Evolutionary conservation across 768 basidiomycete species (phyloP).

Genomic region (Xerocomellus dryophilus): DNA sequence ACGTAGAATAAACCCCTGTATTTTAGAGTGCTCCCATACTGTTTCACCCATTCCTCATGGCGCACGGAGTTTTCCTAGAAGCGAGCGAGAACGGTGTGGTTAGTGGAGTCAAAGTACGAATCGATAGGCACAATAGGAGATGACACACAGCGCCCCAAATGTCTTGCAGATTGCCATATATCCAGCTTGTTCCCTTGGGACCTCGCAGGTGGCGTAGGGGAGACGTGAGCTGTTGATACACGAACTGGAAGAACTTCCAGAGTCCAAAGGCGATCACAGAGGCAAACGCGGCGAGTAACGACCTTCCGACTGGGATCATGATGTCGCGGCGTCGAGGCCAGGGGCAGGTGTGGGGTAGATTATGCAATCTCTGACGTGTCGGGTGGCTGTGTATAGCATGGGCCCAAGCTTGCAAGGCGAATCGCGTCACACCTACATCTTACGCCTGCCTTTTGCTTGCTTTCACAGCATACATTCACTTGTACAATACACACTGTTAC

Average conservation of each 20-base stretch:
- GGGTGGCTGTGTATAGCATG: too few species aligned
- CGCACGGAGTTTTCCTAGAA: constrained; percentile 2
- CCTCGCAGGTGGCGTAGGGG: constrained; percentile 44
- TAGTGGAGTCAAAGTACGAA: neutral
- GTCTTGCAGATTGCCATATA: constrained; percentile 49
- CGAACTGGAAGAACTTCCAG: constrained; percentile 3
- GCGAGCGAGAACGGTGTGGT: neutral
- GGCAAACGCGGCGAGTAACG: neutral
- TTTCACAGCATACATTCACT: too few species aligned
- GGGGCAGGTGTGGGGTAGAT: neutral
- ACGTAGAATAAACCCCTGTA: constrained; percentile 8
- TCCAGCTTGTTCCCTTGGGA: constrained; percentile 41
- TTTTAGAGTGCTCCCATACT: constrained; percentile 3
- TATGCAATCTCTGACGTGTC: too few species aligned
- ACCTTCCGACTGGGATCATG: constrained; percentile 4
- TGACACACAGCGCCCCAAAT: constrained; percentile 42
- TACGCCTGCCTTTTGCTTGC: too few species aligned
- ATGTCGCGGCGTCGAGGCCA: neutral
- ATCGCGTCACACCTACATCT: too few species aligned
- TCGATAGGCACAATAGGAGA: too few species aligned
- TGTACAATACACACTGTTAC: too few species aligned
- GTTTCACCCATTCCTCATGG: constrained; percentile 5
- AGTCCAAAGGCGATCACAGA: constrained; percentile 2
- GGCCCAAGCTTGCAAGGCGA: too few species aligned
- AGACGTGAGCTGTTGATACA: constrained; percentile 39